These are phyloP conservation scores for Phytopythium oedochilum DNA, from an alignment of 352 stramenopile genomes.

Conservation along the genomic window DNA sequence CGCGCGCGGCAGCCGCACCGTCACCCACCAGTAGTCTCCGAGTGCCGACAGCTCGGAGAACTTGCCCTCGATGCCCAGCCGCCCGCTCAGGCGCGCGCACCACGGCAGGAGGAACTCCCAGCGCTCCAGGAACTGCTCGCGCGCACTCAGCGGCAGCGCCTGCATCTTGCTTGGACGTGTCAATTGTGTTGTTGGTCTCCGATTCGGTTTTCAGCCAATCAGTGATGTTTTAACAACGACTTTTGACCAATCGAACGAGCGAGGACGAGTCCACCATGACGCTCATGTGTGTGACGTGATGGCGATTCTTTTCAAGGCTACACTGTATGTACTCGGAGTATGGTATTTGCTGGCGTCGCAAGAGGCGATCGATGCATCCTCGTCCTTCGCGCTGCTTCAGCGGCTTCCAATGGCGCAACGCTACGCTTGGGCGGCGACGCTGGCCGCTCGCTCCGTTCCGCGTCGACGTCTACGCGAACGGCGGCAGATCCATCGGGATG, in stretches of 20 bases:
- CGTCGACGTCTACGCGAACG: not conserved
- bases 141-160: not conserved
- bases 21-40: conserved; percentile 19
- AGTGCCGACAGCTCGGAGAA: conserved; percentile 18
- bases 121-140: conserved; percentile 7
- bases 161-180: too few relatives aligned
- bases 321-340: too few relatives aligned
- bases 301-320: too few relatives aligned
- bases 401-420: conserved; percentile 1
- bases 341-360: too few relatives aligned
- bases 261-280: too few relatives aligned
- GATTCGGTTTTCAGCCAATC: not conserved
- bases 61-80: conserved; percentile 11
- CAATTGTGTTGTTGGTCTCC: too few relatives aligned
- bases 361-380: too few relatives aligned
- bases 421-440: not conserved
- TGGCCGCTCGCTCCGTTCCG: not conserved
- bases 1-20: conserved; percentile 14
- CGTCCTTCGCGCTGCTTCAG: not conserved
- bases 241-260: conserved; percentile 4
- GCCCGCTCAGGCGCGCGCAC: conserved; percentile 15
- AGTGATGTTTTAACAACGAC: not conserved
- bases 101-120: conserved; percentile 24
- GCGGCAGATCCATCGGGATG: conserved; percentile 4
- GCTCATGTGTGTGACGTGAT: not conserved